phyloP scores from a whole-genome alignment of 352 stramenopile genomes.

The Phytophthora parvispora region DNA sequence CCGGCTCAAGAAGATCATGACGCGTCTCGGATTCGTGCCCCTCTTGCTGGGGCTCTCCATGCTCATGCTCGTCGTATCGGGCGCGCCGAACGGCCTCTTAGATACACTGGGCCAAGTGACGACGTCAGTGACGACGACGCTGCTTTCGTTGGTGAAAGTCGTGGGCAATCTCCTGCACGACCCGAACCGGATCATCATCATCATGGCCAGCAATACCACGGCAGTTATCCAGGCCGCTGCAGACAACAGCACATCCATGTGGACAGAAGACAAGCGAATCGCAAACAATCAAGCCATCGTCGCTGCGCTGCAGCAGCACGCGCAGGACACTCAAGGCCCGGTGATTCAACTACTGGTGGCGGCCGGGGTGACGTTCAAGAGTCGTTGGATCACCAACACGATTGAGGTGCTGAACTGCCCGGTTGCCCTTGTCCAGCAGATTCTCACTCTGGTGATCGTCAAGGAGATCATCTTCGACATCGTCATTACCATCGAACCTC shows the following conservation, averaged over 20 bases:
- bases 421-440: slow-evolving; percentile 20
- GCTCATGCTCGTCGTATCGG: slow-evolving; percentile 12
- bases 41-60: slow-evolving; percentile 14
- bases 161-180: slow-evolving; percentile 12
- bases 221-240: slow-evolving; percentile 4
- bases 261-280: slow-evolving; percentile 21
- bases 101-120: slow-evolving; percentile 1
- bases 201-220: slow-evolving; percentile 19
- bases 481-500: slow-evolving; percentile 21
- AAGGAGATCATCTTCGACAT: slow-evolving; percentile 41
- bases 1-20: slow-evolving; percentile 17
- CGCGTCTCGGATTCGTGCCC: slow-evolving; percentile 12
- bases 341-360: slow-evolving; percentile 16
- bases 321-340: slow-evolving; percentile 7
- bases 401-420: slow-evolving; percentile 40
- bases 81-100: slow-evolving; percentile 11
- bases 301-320: slow-evolving; percentile 22
- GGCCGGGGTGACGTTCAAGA: slow-evolving; percentile 9
- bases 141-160: slow-evolving; percentile 25
- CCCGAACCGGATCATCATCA: slow-evolving; percentile 20
- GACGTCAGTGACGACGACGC: neutral
- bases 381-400: slow-evolving; percentile 54
- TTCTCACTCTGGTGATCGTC: slow-evolving; percentile 27
- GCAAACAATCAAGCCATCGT: slow-evolving; percentile 32
- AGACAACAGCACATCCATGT: slow-evolving; percentile 21